phyloP scores from a whole-genome alignment of 257 asterid species.

The Phtheirospermum japonicum region DNA sequence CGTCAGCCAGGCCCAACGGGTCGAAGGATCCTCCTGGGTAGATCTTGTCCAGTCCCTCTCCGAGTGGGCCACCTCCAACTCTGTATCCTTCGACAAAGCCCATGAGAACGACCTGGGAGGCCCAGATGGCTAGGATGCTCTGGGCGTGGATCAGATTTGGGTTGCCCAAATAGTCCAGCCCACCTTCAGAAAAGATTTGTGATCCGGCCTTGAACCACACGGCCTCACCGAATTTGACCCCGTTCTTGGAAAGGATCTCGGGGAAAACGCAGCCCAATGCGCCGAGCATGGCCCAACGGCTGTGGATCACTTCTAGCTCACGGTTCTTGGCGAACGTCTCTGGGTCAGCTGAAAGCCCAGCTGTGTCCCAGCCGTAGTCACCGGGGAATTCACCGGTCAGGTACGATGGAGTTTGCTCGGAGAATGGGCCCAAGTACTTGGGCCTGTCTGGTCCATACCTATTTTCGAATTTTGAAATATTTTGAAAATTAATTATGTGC shows the following conservation, averaged over 20 bases:
- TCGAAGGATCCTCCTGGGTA: constrained; percentile 86
- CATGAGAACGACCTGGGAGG: constrained; percentile 74
- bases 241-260: constrained; percentile 68
- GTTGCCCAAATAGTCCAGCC: constrained; percentile 83
- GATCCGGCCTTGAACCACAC: constrained; percentile 96
- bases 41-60: constrained; percentile 83
- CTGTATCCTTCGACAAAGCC: constrained; percentile 83
- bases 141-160: constrained; percentile 89
- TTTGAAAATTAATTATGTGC: too few relatives aligned
- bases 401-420: constrained; percentile 85
- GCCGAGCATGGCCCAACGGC: constrained; percentile 96
- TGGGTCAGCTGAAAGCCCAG: constrained; percentile 93
- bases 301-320: constrained; percentile 86
- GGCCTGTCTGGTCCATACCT: constrained; percentile 96
- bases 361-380: constrained; percentile 95
- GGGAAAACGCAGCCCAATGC: constrained; percentile 90
- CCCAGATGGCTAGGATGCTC: constrained; percentile 89
- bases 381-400: constrained; percentile 92
- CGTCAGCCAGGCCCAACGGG: constrained; percentile 69
- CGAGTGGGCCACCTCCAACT: constrained; percentile 89
- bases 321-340: constrained; percentile 88
- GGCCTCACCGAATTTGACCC: constrained; percentile 79
- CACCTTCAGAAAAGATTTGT: constrained; percentile 89
- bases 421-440: constrained; percentile 91
- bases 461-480: not conserved